A percentile compares a stretch with the other conserved stretches of the same genome.
Conservation (phyloP, 1,284 basidiomycete species). For the Amylostereum areolatum region DNA sequence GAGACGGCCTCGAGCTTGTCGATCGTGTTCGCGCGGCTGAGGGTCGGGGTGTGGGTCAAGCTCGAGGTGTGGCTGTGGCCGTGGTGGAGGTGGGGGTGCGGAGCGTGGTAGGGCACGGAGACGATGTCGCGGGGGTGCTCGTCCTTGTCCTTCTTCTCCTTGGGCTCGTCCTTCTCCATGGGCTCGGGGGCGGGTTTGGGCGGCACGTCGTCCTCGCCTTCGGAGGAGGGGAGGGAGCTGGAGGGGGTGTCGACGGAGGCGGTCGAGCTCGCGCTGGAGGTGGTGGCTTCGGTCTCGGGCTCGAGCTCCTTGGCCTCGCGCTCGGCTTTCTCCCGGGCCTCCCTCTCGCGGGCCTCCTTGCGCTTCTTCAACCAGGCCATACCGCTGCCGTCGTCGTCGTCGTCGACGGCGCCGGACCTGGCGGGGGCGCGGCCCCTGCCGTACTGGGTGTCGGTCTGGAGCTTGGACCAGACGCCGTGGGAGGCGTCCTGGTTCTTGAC, state of each 20-base stretch:
- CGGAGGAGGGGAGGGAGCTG: background rate
- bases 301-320: conserved; percentile 25
- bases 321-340: conserved; percentile 33
- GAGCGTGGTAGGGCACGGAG: too few relatives aligned
- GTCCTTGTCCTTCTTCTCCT: conserved; percentile 24
- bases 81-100: too few relatives aligned
- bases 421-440: conserved; percentile 19
- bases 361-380: conserved; percentile 65
- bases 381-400: conserved; percentile 65
- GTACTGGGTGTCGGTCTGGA: conserved; percentile 28
- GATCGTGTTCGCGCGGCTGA: too few relatives aligned
- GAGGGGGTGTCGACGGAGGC: conserved; percentile 5
- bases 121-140: conserved; percentile 15
- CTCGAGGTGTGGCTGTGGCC: too few relatives aligned
- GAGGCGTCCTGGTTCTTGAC: conserved; percentile 35
- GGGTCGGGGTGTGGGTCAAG: too few relatives aligned
- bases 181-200: conserved; percentile 9
- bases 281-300: conserved; percentile 23
- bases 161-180: conserved; percentile 27
- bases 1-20: too few relatives aligned
- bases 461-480: conserved; percentile 31
- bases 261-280: conserved; percentile 12
- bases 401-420: conserved; percentile 21
- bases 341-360: conserved; percentile 47
- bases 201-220: background rate